phyloP scores from a whole-genome alignment of 2,329 filamentous ascomycete species.

The Colletotrichum zoysiae region DNA sequence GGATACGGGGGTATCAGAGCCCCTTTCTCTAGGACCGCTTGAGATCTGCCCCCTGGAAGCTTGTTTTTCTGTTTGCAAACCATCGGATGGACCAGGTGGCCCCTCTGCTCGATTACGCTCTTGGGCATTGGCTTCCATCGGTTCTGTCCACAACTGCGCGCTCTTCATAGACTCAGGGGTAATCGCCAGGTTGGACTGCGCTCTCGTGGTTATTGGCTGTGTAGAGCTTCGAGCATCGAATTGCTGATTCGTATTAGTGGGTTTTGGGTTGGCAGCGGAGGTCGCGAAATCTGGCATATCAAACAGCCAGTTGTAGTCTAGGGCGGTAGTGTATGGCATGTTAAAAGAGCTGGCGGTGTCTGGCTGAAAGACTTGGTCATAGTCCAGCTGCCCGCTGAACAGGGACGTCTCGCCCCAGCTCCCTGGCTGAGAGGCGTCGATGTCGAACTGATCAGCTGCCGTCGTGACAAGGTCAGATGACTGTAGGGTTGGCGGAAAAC shows the following conservation, averaged over 20 bases:
- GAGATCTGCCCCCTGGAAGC: neutral
- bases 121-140: slow-evolving; percentile 4
- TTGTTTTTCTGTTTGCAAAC: neutral
- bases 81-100: slow-evolving; percentile 39
- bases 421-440: slow-evolving; percentile 5
- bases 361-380: slow-evolving; percentile 69
- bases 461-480: neutral
- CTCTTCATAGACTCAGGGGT: slow-evolving; percentile 44
- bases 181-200: slow-evolving; percentile 42
- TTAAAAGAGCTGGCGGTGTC: slow-evolving; percentile 75
- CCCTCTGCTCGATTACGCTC: neutral
- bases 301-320: slow-evolving; percentile 74
- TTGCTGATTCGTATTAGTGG: neutral
- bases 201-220: neutral
- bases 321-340: slow-evolving; percentile 73
- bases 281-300: slow-evolving; percentile 56
- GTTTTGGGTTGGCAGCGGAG: neutral
- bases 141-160: slow-evolving; percentile 44
- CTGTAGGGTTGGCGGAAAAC: slow-evolving; percentile 21
- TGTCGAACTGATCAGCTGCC: neutral
- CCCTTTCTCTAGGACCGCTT: neutral
- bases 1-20: neutral
- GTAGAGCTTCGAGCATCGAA: neutral
- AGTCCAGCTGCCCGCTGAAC: slow-evolving; percentile 46
- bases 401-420: slow-evolving; percentile 23